Evolutionary conservation across 2,329 filamentous ascomycete genomes (phyloP).

Genomic region (Colletotrichum simmondsii): DNA sequence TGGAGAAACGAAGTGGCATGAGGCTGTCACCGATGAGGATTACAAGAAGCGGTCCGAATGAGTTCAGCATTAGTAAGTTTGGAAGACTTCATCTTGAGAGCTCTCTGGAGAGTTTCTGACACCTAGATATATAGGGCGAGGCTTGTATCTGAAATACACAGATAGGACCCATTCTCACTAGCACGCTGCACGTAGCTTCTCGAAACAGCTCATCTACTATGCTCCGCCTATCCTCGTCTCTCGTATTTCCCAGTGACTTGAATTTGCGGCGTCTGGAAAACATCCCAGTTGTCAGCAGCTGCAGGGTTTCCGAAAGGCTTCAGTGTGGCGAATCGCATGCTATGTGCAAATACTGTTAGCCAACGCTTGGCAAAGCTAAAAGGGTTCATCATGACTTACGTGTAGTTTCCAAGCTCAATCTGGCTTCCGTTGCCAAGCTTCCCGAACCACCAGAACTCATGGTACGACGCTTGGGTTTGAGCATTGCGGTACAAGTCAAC

Average conservation of each 20-base stretch:
- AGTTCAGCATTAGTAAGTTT: neutral
- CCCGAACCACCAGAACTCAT: constrained; percentile 34
- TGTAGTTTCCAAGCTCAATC: constrained; percentile 30
- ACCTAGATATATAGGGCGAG: neutral
- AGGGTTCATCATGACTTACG: neutral
- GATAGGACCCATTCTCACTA: neutral
- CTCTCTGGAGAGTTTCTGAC: neutral
- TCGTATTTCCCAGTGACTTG: constrained; percentile 40
- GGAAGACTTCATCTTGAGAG: neutral
- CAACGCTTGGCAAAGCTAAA: no score
- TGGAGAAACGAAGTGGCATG: constrained; percentile 49
- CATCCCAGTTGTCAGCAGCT: constrained; percentile 54
- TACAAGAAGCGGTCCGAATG: constrained; percentile 37
- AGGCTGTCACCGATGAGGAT: constrained; percentile 48
- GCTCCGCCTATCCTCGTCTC: neutral
- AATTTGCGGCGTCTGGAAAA: constrained; percentile 48
- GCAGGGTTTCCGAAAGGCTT: constrained; percentile 53
- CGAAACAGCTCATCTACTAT: neutral
- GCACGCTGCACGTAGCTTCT: neutral
- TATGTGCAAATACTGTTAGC: neutral
- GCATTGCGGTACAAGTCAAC: constrained; percentile 39
- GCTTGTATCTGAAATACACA: no score
- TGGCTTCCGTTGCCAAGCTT: constrained; percentile 31
- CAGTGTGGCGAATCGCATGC: constrained; percentile 53
- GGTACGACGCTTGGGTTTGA: neutral